A percentile compares a stretch with the other conserved stretches of the same genome.
These are phyloP conservation scores for Candida awuae DNA, from an alignment of 805 yeast genomes.

Conservation along the genomic window DNA sequence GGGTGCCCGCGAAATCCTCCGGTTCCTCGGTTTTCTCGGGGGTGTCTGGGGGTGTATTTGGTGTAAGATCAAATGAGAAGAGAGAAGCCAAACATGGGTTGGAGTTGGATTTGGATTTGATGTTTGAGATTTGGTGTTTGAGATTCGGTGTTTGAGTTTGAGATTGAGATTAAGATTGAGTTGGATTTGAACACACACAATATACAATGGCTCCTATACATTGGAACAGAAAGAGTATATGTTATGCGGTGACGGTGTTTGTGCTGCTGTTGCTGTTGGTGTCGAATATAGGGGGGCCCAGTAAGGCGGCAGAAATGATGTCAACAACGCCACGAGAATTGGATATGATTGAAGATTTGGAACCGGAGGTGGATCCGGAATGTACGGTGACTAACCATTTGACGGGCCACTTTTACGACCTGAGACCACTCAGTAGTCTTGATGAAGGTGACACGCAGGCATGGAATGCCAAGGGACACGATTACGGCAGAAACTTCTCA, in stretches of 20 bases:
- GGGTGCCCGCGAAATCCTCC: too few relatives aligned
- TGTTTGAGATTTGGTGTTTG: too few relatives aligned
- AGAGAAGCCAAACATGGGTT: too few relatives aligned
- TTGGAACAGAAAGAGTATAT: background rate
- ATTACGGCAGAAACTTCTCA: slow-evolving; percentile 64
- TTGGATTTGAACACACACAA: background rate
- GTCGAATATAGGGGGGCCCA: background rate
- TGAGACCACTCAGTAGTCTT: slow-evolving; percentile 31
- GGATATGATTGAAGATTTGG: too few relatives aligned
- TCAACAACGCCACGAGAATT: background rate
- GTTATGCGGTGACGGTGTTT: background rate
- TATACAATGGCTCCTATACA: background rate
- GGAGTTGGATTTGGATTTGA: too few relatives aligned
- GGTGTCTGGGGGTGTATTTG: background rate
- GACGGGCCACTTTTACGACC: slow-evolving; percentile 40
- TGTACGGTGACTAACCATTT: slow-evolving; percentile 38
- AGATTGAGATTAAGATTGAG: background rate
- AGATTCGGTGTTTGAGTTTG: too few relatives aligned
- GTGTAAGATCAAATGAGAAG: too few relatives aligned
- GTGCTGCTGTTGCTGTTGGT: background rate
- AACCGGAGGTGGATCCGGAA: slow-evolving; percentile 20
- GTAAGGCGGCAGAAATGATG: background rate
- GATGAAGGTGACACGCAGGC: slow-evolving; percentile 32
- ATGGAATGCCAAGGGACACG: slow-evolving; percentile 68
- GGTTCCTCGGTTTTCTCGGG: too few relatives aligned